Evolutionary conservation across 208 protist genomes (phyloP), one percentile per base, ranked within the genome.

Genomic region (Trypanosoma cruzi): DNA sequence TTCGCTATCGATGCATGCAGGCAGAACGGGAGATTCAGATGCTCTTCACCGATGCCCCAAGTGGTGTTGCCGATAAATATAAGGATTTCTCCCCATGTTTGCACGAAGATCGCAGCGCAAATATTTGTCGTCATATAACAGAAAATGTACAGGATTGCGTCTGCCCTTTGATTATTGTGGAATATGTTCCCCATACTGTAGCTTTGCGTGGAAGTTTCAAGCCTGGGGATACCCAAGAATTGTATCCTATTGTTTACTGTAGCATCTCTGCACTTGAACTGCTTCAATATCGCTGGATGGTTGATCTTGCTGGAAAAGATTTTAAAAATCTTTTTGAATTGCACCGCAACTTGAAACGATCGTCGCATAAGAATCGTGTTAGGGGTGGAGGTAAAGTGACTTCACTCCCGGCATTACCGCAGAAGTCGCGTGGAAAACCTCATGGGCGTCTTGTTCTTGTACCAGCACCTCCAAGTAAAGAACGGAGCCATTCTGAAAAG

Each of bases 161-260:
- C 4, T 77, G 71, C 40, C 71, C 71, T 22, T 11, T 77, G 6
- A n/a, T 77, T 26, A 46, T 77, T 14, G 54, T 77, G 53, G 59
- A 66, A 50, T 65, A 66, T 29, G 42, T 40, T 56, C 46, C n/a
- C 13, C 44, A 26, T 6, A 14, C 32, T 32, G 28, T 13, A 4
- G 26, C 5, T 13, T n/a, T 1, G 20, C 40, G 42, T 32, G 22
- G 4, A 22, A 52, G 48, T 22, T 52, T 28, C 48, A 52, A 26
- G 22, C 48, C 48, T 22, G 6, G 4, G 14, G 22, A 52, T 4
- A 52, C 48, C 5, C 4, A 6, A 56, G 26, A 36, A 5, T 29
- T 18, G 36, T 71, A 44, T 48, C 64, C 72, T 31, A 29, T 78
- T 50, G 66, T 73, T 20, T 78, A 68, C 52, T 64, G 64, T 26